Percentiles rank a stretch among this genome's conserved stretches.
phyloP scores from a whole-genome alignment of 2,329 filamentous ascomycete genomes.

The Fusarium coffeatum region DNA sequence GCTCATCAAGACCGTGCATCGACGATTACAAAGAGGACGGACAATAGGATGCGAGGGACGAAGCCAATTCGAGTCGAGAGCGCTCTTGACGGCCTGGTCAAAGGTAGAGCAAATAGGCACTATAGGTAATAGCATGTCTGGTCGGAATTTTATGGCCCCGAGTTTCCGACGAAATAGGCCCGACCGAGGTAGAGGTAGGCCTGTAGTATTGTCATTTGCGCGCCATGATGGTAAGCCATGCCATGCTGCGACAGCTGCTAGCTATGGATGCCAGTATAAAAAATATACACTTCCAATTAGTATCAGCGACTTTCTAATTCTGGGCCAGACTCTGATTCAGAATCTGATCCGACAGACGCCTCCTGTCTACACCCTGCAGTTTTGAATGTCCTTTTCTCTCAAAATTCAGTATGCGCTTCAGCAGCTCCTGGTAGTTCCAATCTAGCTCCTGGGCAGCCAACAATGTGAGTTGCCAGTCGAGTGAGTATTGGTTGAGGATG shows the following conservation, averaged over 20 bases:
- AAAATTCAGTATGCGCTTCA: slow-evolving; percentile 22
- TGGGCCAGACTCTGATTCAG: neutral
- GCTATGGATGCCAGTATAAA: neutral
- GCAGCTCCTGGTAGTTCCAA: slow-evolving; percentile 28
- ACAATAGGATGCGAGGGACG: slow-evolving; percentile 34
- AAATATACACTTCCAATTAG: neutral
- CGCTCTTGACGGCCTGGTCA: slow-evolving; percentile 32
- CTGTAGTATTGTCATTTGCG: neutral
- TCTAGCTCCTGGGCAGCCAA: neutral
- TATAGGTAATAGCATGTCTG: slow-evolving; percentile 21
- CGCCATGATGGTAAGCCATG: slow-evolving; percentile 19
- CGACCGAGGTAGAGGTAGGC: slow-evolving; percentile 13
- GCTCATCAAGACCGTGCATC: slow-evolving; percentile 37
- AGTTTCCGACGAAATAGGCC: slow-evolving; percentile 33
- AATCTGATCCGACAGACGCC: no score
- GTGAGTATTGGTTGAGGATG: no score
- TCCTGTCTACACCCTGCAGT: neutral
- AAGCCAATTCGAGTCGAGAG: slow-evolving; percentile 42
- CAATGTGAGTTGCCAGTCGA: slow-evolving; percentile 4
- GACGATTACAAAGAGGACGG: slow-evolving; percentile 29
- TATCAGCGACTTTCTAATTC: no score
- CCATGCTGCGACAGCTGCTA: neutral
- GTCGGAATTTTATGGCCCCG: slow-evolving; percentile 40
- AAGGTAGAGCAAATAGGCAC: slow-evolving; percentile 26
- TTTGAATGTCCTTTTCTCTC: neutral